phyloP scores from a whole-genome alignment of 257 asterid genomes.

The Salvia miltiorrhiza region DNA sequence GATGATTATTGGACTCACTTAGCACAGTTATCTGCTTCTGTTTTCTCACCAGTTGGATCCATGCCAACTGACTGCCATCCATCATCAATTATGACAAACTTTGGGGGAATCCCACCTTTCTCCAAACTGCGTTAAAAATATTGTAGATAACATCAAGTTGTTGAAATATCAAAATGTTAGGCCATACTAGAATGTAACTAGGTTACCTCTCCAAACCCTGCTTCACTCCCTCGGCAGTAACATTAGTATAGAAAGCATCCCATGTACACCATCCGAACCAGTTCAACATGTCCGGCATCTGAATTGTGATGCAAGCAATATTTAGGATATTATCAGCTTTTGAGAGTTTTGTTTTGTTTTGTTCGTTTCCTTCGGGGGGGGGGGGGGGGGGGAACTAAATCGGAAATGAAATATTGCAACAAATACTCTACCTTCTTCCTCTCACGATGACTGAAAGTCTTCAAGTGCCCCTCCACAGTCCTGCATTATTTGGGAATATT shows the following conservation, averaged over 20 bases:
- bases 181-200: neutral
- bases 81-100: slow-evolving; percentile 84
- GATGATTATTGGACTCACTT: slow-evolving; percentile 46
- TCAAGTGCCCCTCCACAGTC: slow-evolving; percentile 78
- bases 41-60: slow-evolving; percentile 58
- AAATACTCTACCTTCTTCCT: slow-evolving; percentile 67
- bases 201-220: slow-evolving; percentile 72
- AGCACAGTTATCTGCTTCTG: slow-evolving; percentile 69
- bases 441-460: slow-evolving; percentile 80
- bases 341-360: neutral
- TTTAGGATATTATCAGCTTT: neutral
- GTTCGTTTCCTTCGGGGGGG: too few relatives aligned
- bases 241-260: slow-evolving; percentile 96
- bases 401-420: neutral
- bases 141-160: neutral
- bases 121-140: slow-evolving; percentile 45
- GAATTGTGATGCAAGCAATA: slow-evolving; percentile 16
- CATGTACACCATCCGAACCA: slow-evolving; percentile 99
- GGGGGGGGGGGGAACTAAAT: neutral
- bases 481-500: slow-evolving; percentile 35
- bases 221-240: slow-evolving; percentile 78
- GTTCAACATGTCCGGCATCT: slow-evolving; percentile 94
- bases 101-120: slow-evolving; percentile 79
- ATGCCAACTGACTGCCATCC: slow-evolving; percentile 95
- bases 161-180: neutral